Conservation (phyloP, 768 basidiomycete genomes). For the Boletellus ananas region DNA sequence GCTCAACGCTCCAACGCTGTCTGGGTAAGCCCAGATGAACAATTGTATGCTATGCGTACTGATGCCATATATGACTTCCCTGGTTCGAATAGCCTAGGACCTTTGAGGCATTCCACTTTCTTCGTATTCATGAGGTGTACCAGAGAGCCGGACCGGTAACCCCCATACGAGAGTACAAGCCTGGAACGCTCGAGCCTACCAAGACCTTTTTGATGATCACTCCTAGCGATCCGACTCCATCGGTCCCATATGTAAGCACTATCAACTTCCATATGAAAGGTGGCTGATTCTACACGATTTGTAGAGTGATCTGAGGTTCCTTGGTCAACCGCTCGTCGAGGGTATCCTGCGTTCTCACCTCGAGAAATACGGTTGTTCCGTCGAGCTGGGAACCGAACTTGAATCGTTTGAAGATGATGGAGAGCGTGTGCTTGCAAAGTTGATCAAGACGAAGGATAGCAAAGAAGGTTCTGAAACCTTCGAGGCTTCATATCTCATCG, state of each 20-base stretch:
- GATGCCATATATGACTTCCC: not conserved
- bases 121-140: slow-evolving; percentile 38
- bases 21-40: slow-evolving; percentile 27
- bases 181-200: slow-evolving; percentile 13
- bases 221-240: slow-evolving; percentile 20
- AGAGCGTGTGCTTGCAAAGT: slow-evolving; percentile 34
- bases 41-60: no score
- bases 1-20: slow-evolving; percentile 40
- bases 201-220: slow-evolving; percentile 4
- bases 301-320: slow-evolving; percentile 9
- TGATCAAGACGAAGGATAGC: slow-evolving; percentile 26
- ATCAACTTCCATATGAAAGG: not conserved
- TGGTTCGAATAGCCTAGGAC: slow-evolving; percentile 28
- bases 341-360: slow-evolving; percentile 18
- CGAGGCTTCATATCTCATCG: slow-evolving; percentile 34
- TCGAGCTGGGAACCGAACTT: slow-evolving; percentile 47
- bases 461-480: slow-evolving; percentile 26
- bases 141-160: slow-evolving; percentile 25
- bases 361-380: slow-evolving; percentile 21
- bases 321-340: slow-evolving; percentile 32
- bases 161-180: slow-evolving; percentile 34
- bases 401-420: slow-evolving; percentile 39
- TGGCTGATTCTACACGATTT: not conserved
- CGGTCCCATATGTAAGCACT: slow-evolving; percentile 25
- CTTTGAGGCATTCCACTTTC: slow-evolving; percentile 40